Evolutionary conservation across 371 early-diverging fungal genomes (phyloP).

Genomic region (Syncephalastrum contaminatum): DNA sequence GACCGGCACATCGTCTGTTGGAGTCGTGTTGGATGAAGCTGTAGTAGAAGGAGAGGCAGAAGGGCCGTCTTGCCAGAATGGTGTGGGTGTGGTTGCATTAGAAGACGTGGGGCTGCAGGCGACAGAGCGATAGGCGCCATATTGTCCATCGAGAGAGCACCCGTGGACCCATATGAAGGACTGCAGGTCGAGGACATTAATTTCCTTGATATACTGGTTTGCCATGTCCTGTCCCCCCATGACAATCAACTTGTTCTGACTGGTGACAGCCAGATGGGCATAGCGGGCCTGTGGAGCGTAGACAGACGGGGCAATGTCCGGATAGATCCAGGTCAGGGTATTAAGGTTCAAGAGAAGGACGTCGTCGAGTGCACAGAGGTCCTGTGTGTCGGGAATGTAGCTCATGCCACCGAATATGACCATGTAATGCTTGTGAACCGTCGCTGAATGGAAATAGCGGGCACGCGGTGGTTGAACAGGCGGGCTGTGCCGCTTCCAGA

Average conservation of each 20-base stretch:
- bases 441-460: conserved; percentile 80
- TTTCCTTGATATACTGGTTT: conserved; percentile 72
- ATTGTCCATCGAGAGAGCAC: conserved; percentile 59
- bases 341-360: conserved; percentile 61
- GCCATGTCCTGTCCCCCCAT: conserved; percentile 75
- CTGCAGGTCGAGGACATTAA: conserved; percentile 65
- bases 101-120: conserved; percentile 39
- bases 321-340: conserved; percentile 56
- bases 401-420: conserved; percentile 74
- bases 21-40: not conserved
- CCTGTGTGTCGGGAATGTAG: conserved; percentile 22
- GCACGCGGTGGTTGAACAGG: conserved; percentile 36
- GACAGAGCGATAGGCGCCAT: conserved; percentile 77
- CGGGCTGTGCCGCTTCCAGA: conserved; percentile 49
- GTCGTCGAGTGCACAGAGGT: conserved; percentile 60
- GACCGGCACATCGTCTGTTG: conserved; percentile 7
- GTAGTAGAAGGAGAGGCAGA: not conserved
- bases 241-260: conserved; percentile 57
- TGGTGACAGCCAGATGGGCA: conserved; percentile 65
- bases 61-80: not conserved
- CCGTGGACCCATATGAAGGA: conserved; percentile 61
- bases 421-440: conserved; percentile 53
- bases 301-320: conserved; percentile 37
- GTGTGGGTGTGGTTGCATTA: conserved; percentile 8
- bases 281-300: conserved; percentile 65